Conservation (phyloP, 805 yeast species). For the Zygosaccharomyces rouxii region DNA sequence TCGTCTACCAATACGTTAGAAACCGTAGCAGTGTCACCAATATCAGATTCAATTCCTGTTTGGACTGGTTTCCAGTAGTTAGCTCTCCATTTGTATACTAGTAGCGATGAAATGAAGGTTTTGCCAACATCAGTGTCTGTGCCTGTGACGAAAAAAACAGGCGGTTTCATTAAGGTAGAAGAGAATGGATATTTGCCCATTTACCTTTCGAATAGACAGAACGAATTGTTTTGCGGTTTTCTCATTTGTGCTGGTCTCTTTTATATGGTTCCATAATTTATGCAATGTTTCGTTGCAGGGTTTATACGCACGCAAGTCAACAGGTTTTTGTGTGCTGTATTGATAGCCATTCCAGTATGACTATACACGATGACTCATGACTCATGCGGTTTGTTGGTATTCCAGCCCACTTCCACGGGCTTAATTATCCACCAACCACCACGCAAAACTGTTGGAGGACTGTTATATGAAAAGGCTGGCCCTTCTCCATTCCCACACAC, state of each 20-base stretch:
- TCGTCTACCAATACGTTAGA: conserved; percentile 1
- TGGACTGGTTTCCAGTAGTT: conserved; percentile 35
- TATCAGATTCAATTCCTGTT: conserved; percentile 30
- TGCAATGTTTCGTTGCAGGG: too few relatives aligned
- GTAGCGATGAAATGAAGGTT: conserved; percentile 28
- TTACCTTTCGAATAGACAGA: too few relatives aligned
- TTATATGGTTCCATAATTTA: too few relatives aligned
- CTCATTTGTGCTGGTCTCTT: too few relatives aligned
- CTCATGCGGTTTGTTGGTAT: too few relatives aligned
- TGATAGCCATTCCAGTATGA: neutral
- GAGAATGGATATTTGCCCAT: neutral
- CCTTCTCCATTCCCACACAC: too few relatives aligned
- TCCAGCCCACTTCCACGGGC: too few relatives aligned
- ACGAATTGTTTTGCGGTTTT: too few relatives aligned
- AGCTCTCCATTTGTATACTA: conserved; percentile 27
- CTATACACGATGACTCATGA: neutral
- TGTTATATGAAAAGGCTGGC: too few relatives aligned
- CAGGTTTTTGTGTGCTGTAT: too few relatives aligned
- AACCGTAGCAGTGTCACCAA: conserved; percentile 25
- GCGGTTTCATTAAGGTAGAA: conserved; percentile 6
- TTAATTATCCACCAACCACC: neutral
- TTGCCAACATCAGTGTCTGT: conserved; percentile 36
- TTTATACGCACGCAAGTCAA: too few relatives aligned
- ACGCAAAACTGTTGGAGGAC: neutral
- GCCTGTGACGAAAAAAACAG: conserved; percentile 31